Evolutionary conservation across 2,329 filamentous ascomycete genomes (phyloP), one percentile per base, ranked within the genome.

Genomic region (Arthrobotrys entomopaga): DNA sequence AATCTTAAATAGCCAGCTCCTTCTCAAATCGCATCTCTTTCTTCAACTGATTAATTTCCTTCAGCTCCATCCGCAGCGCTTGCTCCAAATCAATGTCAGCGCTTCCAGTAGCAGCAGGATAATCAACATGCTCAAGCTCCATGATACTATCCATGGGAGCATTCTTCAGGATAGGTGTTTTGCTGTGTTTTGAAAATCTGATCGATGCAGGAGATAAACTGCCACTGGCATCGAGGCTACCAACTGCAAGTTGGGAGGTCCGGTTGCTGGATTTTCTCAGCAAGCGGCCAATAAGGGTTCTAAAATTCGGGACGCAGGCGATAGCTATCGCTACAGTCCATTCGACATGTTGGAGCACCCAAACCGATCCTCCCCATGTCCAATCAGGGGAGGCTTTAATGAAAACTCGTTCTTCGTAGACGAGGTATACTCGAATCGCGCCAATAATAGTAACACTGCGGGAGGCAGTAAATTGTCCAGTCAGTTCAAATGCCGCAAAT

Each of bases 101-200:
- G 43, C 69, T 73, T 6, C 69, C 61, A 49, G 69, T 73, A 34
- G 56, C 69, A 22, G 69, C 61, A 49, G 69, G 69, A 53, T 66
- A 73, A 58, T 73, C 69, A 13, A 73, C 69, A 57, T 73, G 61
- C 58, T 73, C 69, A 26, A 73, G 49, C 49, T 73, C 69, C 69
- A 73, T 61, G 15, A 73, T 73, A 20, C 69, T 73, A 58, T 73
- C 69, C 69, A 73, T 61, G 5, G 69, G 69, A 26, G 69, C 69
- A 38, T 66, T 66, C 29, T 73, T 73, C 6, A 73, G 19, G 6
- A 73, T 73, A 13, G 69, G 69, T 16, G 69, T 66, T 73, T 73
- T 73, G 46, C 69, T 73, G n/a, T 73, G 46, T 26, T 66, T 65
- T n/a, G 69, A 73, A 66, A 73, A 73, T 26, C 69, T 61, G 13